Percentiles rank a stretch among this genome's conserved stretches.
These are phyloP conservation scores for Nicotiana knightiana DNA, from an alignment of 257 asterid genomes.

Conservation along the genomic window DNA sequence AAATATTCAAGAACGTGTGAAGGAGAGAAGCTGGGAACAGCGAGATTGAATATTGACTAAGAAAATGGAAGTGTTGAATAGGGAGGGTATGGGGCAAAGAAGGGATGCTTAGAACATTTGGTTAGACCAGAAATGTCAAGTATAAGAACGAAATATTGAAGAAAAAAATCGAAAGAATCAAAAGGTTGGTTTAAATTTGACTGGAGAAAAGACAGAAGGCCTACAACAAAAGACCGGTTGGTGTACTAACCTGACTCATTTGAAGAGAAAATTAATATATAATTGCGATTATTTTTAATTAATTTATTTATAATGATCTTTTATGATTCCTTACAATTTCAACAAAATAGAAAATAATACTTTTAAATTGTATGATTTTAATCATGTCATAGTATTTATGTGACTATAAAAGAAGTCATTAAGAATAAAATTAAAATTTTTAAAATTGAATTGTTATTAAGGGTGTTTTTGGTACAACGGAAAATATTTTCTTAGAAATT, in stretches of 20 bases:
- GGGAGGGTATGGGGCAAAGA: not conserved
- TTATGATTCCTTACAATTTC: too few relatives aligned
- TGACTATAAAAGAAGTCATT: too few relatives aligned
- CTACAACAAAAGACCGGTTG: not conserved
- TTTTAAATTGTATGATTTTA: too few relatives aligned
- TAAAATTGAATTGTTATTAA: not conserved
- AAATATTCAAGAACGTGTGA: not conserved
- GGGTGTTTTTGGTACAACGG: too few relatives aligned
- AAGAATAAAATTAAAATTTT: not conserved
- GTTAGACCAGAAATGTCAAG: not conserved
- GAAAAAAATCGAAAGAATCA: not conserved
- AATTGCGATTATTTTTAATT: too few relatives aligned
- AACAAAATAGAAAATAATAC: too few relatives aligned
- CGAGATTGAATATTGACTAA: conserved; percentile 35
- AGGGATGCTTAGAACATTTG: not conserved
- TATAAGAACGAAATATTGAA: conserved; percentile 17
- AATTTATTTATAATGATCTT: too few relatives aligned
- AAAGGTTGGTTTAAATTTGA: conserved; percentile 13
- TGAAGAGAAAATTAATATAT: too few relatives aligned
- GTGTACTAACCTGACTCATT: not conserved
- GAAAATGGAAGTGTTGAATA: conserved; percentile 16
- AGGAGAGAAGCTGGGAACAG: not conserved
- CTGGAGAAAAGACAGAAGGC: not conserved
- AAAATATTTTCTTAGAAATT: too few relatives aligned
- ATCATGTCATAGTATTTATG: too few relatives aligned